Evolutionary conservation across 1,284 basidiomycete genomes (phyloP), one percentile per base, ranked within the genome.

Genomic region (Boletellus sp.): DNA sequence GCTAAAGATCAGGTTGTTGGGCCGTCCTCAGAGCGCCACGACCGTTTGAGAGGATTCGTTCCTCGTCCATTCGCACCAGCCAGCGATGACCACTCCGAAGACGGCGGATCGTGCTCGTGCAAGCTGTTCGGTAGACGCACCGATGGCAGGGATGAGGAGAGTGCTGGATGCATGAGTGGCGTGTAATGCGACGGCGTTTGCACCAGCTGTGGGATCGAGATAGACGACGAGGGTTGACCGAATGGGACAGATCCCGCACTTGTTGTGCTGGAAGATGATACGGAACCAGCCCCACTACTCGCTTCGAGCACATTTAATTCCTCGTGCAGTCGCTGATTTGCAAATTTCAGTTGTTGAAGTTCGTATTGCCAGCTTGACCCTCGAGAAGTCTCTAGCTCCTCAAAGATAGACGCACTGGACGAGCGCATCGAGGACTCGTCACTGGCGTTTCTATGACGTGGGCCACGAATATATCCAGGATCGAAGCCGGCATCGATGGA

Each of bases 301-400:
- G 47, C 44, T 69, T 86, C 85, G 40, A 87, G 66, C 28, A 66
- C 72, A 19, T 70, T 71, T 32, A 93, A 73, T 69, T 93, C 89
- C 54, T 90, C 87, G 50, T 72, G 71, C 49, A 95, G 61, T 57
- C 85, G 73, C 65, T 83, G 76, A 64, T 96, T 95, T 49, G 80
- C 76, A 61, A 84, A 83, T 65, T 84, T 80, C 59, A 94, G 76
- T 71, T 93, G 89, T 70, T 93, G 89, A 35, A 96, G 75, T 71
- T 94, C 92, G 63, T 93, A 95, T 70, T 94, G 92, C 93, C 93
- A 96, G 57, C 87, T 91, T 36, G 86, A 85, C 19, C 78, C 82
- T 12, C 85, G 72, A 8, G 71, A 67, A 0, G 79, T 76, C 42
- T 87, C 83, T 19, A 93, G 77, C 66, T 91, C 89, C 43, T 82